Conservation (phyloP, 805 yeast genomes). For the Saccharomycopsis malanga region DNA sequence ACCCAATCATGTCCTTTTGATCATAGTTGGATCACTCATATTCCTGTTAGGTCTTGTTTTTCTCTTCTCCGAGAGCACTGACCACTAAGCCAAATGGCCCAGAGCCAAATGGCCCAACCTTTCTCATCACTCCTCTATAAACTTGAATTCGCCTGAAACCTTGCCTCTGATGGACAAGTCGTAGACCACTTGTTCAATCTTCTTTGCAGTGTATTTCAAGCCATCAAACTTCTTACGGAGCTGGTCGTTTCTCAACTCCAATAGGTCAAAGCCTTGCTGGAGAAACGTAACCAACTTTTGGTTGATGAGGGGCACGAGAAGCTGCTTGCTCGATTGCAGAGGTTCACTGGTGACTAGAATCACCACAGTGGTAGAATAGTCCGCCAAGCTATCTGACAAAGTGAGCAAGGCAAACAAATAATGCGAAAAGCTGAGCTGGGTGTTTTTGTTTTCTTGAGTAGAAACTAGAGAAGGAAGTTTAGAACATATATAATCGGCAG, state of each 20-base stretch:
- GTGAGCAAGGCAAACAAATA: slow-evolving; percentile 1
- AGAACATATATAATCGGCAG: too few species aligned
- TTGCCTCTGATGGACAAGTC: slow-evolving; percentile 8
- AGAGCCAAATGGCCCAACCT: too few species aligned
- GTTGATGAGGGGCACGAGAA: neutral
- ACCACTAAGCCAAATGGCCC: too few species aligned
- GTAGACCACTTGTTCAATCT: neutral
- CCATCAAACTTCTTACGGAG: slow-evolving; percentile 6
- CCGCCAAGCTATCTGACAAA: neutral
- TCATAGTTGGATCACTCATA: too few species aligned
- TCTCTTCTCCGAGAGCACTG: too few species aligned
- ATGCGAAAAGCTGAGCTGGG: neutral
- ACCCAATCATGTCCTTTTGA: too few species aligned
- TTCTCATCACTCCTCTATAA: too few species aligned
- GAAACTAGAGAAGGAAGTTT: too few species aligned
- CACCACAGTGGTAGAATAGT: neutral
- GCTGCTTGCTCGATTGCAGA: neutral
- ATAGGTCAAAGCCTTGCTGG: slow-evolving; percentile 1
- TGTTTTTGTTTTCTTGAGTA: too few species aligned
- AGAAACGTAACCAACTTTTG: neutral
- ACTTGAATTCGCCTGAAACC: neutral
- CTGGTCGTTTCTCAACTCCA: slow-evolving; percentile 8
- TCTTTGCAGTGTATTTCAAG: slow-evolving; percentile 1
- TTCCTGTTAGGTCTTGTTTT: too few species aligned
- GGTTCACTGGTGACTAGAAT: neutral